Evolutionary conservation across 2,329 filamentous ascomycete species (phyloP).

Genomic region (Talaromyces rugulosus): DNA sequence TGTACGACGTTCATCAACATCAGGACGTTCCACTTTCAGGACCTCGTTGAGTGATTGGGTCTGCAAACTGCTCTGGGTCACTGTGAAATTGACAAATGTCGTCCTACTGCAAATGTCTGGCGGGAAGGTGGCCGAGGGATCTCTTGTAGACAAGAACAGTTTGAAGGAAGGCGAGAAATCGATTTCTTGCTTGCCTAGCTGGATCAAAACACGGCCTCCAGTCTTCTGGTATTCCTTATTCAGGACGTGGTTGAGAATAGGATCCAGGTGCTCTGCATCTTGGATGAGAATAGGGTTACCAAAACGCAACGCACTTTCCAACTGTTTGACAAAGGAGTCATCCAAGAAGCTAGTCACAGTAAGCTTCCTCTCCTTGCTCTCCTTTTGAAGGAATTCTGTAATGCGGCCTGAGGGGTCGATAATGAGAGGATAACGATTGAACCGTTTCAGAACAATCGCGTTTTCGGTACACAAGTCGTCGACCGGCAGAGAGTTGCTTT

Average conservation of each 20-base stretch:
- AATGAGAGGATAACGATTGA: constrained; percentile 97
- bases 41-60: constrained; percentile 97
- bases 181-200: constrained; percentile 97
- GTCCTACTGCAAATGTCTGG: constrained; percentile 97
- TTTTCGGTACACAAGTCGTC: constrained; percentile 99
- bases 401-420: constrained; percentile 95
- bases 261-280: constrained; percentile 94
- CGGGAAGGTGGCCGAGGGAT: constrained; percentile 91
- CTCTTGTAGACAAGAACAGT: constrained; percentile 88
- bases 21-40: constrained; percentile 92
- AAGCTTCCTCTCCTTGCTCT: constrained; percentile 87
- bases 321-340: constrained; percentile 94
- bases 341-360: constrained; percentile 98
- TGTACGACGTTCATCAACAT: constrained; percentile 91
- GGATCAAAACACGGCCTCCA: constrained; percentile 93
- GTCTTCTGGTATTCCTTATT: constrained; percentile 99
- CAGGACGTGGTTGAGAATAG: constrained; percentile 94
- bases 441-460: constrained; percentile 92
- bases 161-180: constrained; percentile 97
- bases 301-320: constrained; percentile 94
- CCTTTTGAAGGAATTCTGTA: constrained; percentile 90
- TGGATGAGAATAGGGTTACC: constrained; percentile 98
- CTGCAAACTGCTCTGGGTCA: constrained; percentile 97
- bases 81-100: constrained; percentile 98
- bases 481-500: constrained; percentile 86